Percentiles rank a stretch among this genome's conserved stretches.
phyloP scores from a whole-genome alignment of 2,329 filamentous ascomycete species.

The Aspergillus fructus region DNA sequence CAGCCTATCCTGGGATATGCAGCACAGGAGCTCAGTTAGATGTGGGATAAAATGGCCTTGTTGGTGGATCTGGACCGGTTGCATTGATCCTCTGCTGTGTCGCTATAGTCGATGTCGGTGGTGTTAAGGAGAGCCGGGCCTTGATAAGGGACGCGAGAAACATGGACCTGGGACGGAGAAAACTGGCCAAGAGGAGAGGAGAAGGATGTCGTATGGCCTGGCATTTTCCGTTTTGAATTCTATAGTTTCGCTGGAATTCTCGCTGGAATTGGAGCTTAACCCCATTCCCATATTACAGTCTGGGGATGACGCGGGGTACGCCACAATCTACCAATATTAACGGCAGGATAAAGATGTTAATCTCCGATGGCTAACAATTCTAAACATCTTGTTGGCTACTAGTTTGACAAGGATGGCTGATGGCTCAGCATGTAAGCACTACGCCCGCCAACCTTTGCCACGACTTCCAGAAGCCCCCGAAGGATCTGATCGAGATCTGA shows the following conservation, averaged over 20 bases:
- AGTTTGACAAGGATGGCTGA: neutral
- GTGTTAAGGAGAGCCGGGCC: neutral
- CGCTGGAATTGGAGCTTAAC: neutral
- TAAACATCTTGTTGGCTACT: neutral
- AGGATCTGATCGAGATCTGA: neutral
- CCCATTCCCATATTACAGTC: neutral
- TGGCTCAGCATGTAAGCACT: neutral
- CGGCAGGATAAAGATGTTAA: neutral
- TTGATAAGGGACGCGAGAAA: neutral
- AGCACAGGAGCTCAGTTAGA: neutral
- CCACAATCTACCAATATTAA: neutral
- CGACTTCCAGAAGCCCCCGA: neutral
- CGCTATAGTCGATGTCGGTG: neutral
- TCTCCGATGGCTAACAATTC: neutral
- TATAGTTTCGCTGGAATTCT: slow-evolving; percentile 1
- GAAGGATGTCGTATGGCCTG: neutral
- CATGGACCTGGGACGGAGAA: neutral
- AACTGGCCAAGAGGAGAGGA: neutral
- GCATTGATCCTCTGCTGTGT: neutral
- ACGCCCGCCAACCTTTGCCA: neutral
- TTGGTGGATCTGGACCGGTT: neutral
- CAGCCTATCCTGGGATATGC: neutral
- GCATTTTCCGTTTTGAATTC: neutral
- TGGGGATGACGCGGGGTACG: neutral
- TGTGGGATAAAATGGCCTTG: neutral